Percentiles rank a stretch among this genome's conserved stretches.
These are phyloP conservation scores for Ascochyta fabae DNA, from an alignment of 2,329 filamentous ascomycete species.

Conservation along the genomic window DNA sequence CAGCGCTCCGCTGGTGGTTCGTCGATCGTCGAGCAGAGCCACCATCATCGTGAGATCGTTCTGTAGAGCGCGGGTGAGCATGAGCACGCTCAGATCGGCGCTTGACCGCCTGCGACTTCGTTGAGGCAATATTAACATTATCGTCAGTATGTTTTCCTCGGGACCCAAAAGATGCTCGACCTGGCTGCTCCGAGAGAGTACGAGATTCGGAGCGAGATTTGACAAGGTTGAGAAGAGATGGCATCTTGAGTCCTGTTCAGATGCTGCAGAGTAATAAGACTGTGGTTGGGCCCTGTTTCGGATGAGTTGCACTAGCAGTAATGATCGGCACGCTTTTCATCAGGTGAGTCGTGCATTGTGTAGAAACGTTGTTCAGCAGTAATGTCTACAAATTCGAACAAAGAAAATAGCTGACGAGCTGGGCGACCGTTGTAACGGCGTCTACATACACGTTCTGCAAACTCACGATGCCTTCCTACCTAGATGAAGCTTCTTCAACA, in stretches of 20 bases:
- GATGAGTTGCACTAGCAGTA: not conserved
- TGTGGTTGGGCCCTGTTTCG: not conserved
- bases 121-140: not conserved
- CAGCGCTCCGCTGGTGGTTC: not conserved
- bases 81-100: not conserved
- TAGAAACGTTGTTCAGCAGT: not conserved
- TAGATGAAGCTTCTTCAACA: not conserved
- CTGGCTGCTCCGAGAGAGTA: not conserved
- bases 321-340: not conserved
- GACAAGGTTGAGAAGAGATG: not conserved
- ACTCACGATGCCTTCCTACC: not conserved
- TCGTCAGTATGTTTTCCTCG: not conserved
- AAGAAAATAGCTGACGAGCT: not conserved
- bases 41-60: not conserved
- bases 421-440: not conserved
- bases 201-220: not conserved
- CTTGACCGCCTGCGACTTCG: not conserved
- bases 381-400: not conserved
- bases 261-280: not conserved
- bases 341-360: not conserved
- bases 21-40: not conserved
- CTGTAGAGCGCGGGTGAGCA: not conserved
- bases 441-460: not conserved
- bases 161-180: not conserved
- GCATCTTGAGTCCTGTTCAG: not conserved